These are phyloP conservation scores for Fusarium robinianum DNA, from an alignment of 2,329 filamentous ascomycete species.

Conservation along the genomic window DNA sequence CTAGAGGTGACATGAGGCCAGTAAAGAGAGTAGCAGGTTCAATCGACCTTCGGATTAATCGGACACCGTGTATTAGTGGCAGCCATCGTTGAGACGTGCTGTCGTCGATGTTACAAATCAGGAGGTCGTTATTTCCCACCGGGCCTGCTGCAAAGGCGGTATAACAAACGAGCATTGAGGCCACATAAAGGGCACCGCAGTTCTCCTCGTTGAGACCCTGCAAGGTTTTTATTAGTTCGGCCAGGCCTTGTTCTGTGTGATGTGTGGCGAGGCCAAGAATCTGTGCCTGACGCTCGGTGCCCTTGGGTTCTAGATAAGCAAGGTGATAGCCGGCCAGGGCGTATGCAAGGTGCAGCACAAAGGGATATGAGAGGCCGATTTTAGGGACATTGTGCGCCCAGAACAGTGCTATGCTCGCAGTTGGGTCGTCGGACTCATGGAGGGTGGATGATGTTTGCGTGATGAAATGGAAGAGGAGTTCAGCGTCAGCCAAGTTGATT, in stretches of 20 bases:
- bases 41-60: slow-evolving; percentile 32
- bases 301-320: slow-evolving; percentile 25
- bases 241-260: slow-evolving; percentile 34
- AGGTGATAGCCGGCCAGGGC: slow-evolving; percentile 37
- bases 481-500: slow-evolving; percentile 37
- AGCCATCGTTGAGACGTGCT: slow-evolving; percentile 32
- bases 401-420: slow-evolving; percentile 30
- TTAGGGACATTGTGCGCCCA: slow-evolving; percentile 38
- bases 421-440: slow-evolving; percentile 21
- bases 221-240: slow-evolving; percentile 34
- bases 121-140: slow-evolving; percentile 34
- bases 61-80: slow-evolving; percentile 35
- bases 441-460: slow-evolving; percentile 33
- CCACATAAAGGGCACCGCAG: slow-evolving; percentile 39
- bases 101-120: slow-evolving; percentile 35
- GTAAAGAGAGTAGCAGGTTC: slow-evolving; percentile 37
- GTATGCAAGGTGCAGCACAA: slow-evolving; percentile 38
- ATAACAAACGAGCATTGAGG: slow-evolving; percentile 37
- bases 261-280: slow-evolving; percentile 31
- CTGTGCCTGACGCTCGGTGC: slow-evolving; percentile 23
- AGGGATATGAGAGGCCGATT: slow-evolving; percentile 37
- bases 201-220: slow-evolving; percentile 33
- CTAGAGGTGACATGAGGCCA: slow-evolving; percentile 34
- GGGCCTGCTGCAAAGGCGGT: slow-evolving; percentile 40
- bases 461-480: slow-evolving; percentile 39